phyloP scores from a whole-genome alignment of 2,329 filamentous ascomycete genomes.

The Fusarium sp. region DNA sequence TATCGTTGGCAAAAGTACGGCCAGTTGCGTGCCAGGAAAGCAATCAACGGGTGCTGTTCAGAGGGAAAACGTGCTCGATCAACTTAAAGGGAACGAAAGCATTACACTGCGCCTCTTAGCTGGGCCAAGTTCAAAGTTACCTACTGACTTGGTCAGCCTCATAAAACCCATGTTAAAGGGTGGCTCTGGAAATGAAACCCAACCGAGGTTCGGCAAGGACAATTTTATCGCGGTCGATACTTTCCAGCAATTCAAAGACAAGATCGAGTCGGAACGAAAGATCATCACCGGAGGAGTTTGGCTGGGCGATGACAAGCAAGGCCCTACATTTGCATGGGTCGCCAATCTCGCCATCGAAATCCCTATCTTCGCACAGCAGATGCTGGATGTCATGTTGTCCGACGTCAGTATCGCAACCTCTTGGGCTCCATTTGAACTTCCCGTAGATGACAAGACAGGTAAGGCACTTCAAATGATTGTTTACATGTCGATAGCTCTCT shows the following conservation, averaged over 20 bases:
- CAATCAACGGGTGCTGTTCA: constrained; percentile 54
- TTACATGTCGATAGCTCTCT: constrained; percentile 83
- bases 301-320: constrained; percentile 68
- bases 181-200: constrained; percentile 31
- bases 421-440: constrained; percentile 80
- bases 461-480: constrained; percentile 81
- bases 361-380: constrained; percentile 72
- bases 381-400: constrained; percentile 72
- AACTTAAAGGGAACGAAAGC: constrained; percentile 47
- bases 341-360: constrained; percentile 69
- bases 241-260: constrained; percentile 74
- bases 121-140: constrained; percentile 53
- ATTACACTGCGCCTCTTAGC: constrained; percentile 44
- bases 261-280: constrained; percentile 69
- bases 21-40: constrained; percentile 62
- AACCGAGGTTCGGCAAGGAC: constrained; percentile 34
- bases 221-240: constrained; percentile 62
- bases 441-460: constrained; percentile 75
- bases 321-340: constrained; percentile 76
- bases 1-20: constrained; percentile 65
- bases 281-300: constrained; percentile 82
- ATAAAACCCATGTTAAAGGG: constrained; percentile 54
- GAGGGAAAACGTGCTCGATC: constrained; percentile 50
- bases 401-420: constrained; percentile 76
- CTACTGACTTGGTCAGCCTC: constrained; percentile 44